A percentile compares a stretch with the other conserved stretches of the same genome.
Conservation (phyloP, 371 early-diverging fungal genomes). For the Mortierella sp. region DNA sequence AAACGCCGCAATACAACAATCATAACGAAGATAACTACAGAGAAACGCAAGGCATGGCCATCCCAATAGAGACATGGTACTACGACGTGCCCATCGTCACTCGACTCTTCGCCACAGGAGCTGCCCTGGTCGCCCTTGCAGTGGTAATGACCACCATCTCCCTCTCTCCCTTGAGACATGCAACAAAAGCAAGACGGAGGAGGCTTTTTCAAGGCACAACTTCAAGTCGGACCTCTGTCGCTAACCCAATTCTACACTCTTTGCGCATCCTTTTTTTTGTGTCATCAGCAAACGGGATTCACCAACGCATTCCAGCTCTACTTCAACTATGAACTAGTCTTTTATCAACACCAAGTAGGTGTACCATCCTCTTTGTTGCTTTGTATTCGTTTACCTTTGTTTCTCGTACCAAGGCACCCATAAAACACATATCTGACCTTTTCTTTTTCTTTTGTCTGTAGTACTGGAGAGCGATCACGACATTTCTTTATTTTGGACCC, state of each 20-base stretch:
- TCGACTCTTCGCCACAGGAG: constrained; percentile 85
- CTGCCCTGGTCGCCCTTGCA: constrained; percentile 81
- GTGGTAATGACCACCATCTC: constrained; percentile 65
- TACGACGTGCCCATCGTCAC: constrained; percentile 91
- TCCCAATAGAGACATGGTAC: constrained; percentile 93
- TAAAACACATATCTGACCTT: background rate
- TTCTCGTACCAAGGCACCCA: background rate
- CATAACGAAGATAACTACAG: background rate
- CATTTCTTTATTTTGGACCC: constrained; percentile 92
- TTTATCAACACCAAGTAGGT: constrained; percentile 76
- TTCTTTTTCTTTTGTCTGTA: constrained; percentile 54
- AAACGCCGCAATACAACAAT: background rate
- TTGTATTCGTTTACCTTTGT: background rate
- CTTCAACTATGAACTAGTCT: constrained; percentile 79
- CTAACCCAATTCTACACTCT: background rate
- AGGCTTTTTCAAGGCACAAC: background rate
- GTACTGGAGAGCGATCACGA: constrained; percentile 94
- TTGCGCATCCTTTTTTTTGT: background rate
- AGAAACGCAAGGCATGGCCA: constrained; percentile 32
- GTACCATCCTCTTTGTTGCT: background rate
- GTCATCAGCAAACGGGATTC: constrained; percentile 74
- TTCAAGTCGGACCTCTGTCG: background rate
- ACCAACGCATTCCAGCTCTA: constrained; percentile 84
- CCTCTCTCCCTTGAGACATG: background rate
- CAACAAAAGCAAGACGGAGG: no score